A percentile compares a stretch with the other conserved stretches of the same genome.
These are phyloP conservation scores for Teunomyces stri DNA, from an alignment of 805 yeast genomes.

Conservation along the genomic window DNA sequence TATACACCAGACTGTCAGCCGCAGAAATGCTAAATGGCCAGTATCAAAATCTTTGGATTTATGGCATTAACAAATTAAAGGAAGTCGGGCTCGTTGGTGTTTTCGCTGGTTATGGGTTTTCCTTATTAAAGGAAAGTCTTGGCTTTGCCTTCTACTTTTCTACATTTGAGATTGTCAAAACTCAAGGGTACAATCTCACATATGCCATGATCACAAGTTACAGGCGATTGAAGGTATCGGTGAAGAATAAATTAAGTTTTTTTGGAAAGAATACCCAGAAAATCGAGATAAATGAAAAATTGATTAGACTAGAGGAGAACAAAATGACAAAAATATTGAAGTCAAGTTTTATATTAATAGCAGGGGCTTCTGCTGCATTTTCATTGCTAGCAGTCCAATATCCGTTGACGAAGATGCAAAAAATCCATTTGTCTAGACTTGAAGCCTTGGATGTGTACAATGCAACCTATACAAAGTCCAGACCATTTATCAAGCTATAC, in stretches of 20 bases:
- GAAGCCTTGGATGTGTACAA: slow-evolving; percentile 74
- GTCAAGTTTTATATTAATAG: slow-evolving; percentile 69
- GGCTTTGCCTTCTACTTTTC: slow-evolving; percentile 85
- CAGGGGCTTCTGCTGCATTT: slow-evolving; percentile 86
- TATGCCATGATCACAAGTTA: slow-evolving; percentile 44
- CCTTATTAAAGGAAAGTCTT: slow-evolving; percentile 71
- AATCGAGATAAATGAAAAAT: slow-evolving; percentile 22
- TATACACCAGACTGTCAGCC: slow-evolving; percentile 75
- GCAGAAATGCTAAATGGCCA: slow-evolving; percentile 67
- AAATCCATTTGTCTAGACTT: slow-evolving; percentile 70
- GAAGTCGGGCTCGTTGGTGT: slow-evolving; percentile 82
- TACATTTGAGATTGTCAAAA: slow-evolving; percentile 76
- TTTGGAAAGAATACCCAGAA: slow-evolving; percentile 11
- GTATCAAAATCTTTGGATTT: slow-evolving; percentile 73
- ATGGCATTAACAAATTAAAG: slow-evolving; percentile 63
- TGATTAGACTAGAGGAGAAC: slow-evolving; percentile 28
- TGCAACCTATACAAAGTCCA: slow-evolving; percentile 23
- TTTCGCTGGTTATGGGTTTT: slow-evolving; percentile 83
- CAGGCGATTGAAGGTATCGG: slow-evolving; percentile 36
- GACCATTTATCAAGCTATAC: slow-evolving; percentile 51
- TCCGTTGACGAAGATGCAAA: slow-evolving; percentile 78
- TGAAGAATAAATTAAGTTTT: slow-evolving; percentile 19
- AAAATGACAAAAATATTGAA: slow-evolving; percentile 51
- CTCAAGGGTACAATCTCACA: slow-evolving; percentile 54
- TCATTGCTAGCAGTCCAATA: slow-evolving; percentile 75